phyloP scores from a whole-genome alignment of 768 basidiomycete species.

The Pleurotus citrinopileatus region DNA sequence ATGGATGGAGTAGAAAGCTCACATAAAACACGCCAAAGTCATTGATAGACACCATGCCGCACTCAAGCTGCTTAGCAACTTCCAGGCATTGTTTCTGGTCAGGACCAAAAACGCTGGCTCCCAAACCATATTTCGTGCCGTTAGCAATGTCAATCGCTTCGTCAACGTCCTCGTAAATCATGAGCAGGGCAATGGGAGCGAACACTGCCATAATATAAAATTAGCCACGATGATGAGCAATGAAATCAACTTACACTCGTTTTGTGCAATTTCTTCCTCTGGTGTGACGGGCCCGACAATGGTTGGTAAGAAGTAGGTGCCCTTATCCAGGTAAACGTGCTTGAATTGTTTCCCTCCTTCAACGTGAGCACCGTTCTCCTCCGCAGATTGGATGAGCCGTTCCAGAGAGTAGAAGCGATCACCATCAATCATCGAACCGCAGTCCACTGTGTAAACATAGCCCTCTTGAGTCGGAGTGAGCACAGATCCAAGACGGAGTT shows the following conservation, averaged over 20 bases:
- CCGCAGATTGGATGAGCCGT: conserved; percentile 65
- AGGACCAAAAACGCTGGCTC: conserved; percentile 92
- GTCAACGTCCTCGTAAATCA: conserved; percentile 80
- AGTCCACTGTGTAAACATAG: conserved; percentile 73
- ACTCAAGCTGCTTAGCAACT: conserved; percentile 80
- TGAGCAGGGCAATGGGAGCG: conserved; percentile 86
- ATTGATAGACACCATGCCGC: conserved; percentile 97
- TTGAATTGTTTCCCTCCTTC: conserved; percentile 64
- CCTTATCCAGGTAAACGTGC: conserved; percentile 68
- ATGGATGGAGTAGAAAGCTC: conserved; percentile 25
- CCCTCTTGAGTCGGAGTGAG: conserved; percentile 65
- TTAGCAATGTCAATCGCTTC: conserved; percentile 90
- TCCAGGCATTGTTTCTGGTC: conserved; percentile 74
- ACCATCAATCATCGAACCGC: conserved; percentile 82
- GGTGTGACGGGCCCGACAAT: conserved; percentile 76
- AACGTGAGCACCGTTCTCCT: conserved; percentile 60
- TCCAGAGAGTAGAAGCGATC: conserved; percentile 71
- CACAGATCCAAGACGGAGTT: conserved; percentile 78
- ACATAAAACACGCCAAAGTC: conserved; percentile 92
- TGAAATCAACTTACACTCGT: conserved; percentile 61
- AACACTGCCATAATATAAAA: conserved; percentile 57
- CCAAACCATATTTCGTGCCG: conserved; percentile 83
- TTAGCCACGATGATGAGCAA: not conserved
- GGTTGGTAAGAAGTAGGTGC: conserved; percentile 85
- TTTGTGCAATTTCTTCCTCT: conserved; percentile 72